Conservation (phyloP, 2,329 filamentous ascomycete species). For the Cercospora sesami region DNA sequence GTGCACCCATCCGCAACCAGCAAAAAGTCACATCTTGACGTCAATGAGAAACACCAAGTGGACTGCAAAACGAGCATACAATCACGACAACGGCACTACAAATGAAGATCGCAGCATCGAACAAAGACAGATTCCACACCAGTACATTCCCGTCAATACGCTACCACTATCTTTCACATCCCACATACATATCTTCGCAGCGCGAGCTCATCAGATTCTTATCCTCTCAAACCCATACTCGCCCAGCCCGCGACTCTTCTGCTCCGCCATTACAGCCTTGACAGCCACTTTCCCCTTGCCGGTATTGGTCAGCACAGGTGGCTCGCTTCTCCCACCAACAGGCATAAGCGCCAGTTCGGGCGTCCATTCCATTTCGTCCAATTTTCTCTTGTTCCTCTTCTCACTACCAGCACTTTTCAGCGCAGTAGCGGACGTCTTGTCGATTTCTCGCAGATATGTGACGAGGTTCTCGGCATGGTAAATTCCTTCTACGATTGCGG, state of each 20-base stretch:
- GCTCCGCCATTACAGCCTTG: slow-evolving; percentile 13
- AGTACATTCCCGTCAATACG: not conserved
- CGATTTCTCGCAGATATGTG: slow-evolving; percentile 15
- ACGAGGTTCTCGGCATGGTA: slow-evolving; percentile 18
- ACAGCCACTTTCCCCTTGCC: not conserved
- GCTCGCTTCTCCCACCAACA: slow-evolving; percentile 16
- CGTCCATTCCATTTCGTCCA: slow-evolving; percentile 11
- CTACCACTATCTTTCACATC: too few relatives aligned
- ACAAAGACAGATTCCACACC: too few relatives aligned
- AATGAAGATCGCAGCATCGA: too few relatives aligned
- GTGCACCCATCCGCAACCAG: too few relatives aligned
- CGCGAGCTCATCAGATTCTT: slow-evolving; percentile 12
- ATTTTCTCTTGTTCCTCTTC: slow-evolving; percentile 17
- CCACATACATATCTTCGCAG: too few relatives aligned
- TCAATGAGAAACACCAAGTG: too few relatives aligned
- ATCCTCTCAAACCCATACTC: slow-evolving; percentile 24
- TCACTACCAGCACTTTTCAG: not conserved
- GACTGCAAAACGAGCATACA: too few relatives aligned
- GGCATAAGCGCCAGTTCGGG: slow-evolving; percentile 20
- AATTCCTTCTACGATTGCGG: slow-evolving; percentile 18
- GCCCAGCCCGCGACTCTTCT: slow-evolving; percentile 22
- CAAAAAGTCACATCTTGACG: too few relatives aligned
- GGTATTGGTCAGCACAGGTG: not conserved
- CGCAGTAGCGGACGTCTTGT: slow-evolving; percentile 13
- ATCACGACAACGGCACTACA: too few relatives aligned